These are phyloP conservation scores for Termitomyces bulborhizus DNA, from an alignment of 768 basidiomycete genomes.

Conservation along the genomic window DNA sequence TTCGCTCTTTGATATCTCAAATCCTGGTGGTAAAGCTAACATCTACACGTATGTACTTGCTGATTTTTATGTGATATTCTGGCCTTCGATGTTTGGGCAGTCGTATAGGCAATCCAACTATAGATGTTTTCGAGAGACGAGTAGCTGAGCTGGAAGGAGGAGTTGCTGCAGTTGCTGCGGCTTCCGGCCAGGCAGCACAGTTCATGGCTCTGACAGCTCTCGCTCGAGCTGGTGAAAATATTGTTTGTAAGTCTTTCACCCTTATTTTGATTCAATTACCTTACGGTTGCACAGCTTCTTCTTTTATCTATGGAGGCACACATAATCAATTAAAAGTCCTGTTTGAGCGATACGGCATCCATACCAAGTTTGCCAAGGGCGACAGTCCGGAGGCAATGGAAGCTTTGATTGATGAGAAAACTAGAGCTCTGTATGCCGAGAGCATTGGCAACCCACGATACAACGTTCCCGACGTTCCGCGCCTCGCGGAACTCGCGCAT, in stretches of 20 bases:
- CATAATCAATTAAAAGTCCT: constrained; percentile 56
- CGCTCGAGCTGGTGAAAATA: constrained; percentile 54
- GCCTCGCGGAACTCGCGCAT: constrained; percentile 60
- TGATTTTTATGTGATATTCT: not conserved
- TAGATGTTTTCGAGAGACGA: constrained; percentile 58
- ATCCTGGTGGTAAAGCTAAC: constrained; percentile 7
- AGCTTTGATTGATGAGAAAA: constrained; percentile 51
- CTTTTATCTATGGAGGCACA: constrained; percentile 28
- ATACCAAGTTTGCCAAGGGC: constrained; percentile 44
- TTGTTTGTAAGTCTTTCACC: constrained; percentile 45
- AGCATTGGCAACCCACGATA: constrained; percentile 59
- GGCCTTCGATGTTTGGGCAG: not conserved
- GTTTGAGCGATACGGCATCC: constrained; percentile 37
- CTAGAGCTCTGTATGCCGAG: constrained; percentile 53
- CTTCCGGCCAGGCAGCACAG: constrained; percentile 60
- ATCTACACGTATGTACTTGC: constrained; percentile 1
- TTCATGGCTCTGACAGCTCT: constrained; percentile 53
- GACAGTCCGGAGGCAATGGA: constrained; percentile 42
- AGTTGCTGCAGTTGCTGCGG: constrained; percentile 47
- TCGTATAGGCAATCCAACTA: constrained; percentile 12
- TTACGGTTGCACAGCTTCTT: constrained; percentile 1
- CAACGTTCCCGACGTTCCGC: constrained; percentile 44
- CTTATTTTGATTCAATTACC: not conserved
- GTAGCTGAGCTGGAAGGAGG: constrained; percentile 64
- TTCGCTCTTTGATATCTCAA: constrained; percentile 6